Conservation (phyloP, 371 early-diverging fungal genomes). For the Entomophthora muscae region DNA sequence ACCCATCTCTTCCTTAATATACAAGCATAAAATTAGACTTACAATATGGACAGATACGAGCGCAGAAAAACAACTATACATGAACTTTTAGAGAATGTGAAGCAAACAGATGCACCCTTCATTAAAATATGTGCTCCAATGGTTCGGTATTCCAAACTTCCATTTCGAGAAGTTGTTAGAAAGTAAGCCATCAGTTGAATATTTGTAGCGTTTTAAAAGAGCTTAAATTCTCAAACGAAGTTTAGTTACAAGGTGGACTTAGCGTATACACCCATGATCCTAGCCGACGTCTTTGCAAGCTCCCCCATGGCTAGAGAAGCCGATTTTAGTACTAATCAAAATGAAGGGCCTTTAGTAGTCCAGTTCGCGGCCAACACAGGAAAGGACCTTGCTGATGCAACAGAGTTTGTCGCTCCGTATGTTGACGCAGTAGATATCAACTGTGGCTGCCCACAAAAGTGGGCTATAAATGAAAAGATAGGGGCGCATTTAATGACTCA, state of each 20-base stretch:
- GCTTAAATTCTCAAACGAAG: background rate
- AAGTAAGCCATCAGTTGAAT: too few species aligned
- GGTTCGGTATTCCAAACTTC: slow-evolving; percentile 93
- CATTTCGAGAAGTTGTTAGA: slow-evolving; percentile 78
- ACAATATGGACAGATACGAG: too few species aligned
- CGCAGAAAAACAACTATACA: background rate
- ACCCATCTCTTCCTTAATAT: too few species aligned
- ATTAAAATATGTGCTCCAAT: slow-evolving; percentile 73
- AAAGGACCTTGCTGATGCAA: slow-evolving; percentile 67
- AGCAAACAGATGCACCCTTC: background rate
- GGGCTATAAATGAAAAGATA: slow-evolving; percentile 67
- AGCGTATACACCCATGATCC: slow-evolving; percentile 95
- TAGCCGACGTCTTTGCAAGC: slow-evolving; percentile 80
- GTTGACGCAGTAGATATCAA: slow-evolving; percentile 67
- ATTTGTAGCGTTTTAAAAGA: background rate
- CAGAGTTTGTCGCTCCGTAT: slow-evolving; percentile 62
- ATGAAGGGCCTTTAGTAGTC: slow-evolving; percentile 70
- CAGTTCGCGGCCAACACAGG: slow-evolving; percentile 84
- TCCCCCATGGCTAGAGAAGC: slow-evolving; percentile 58
- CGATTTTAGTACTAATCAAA: slow-evolving; percentile 61
- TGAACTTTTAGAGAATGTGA: background rate
- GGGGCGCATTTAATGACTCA: slow-evolving; percentile 59
- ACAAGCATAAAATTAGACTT: too few species aligned
- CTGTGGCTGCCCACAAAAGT: slow-evolving; percentile 77
- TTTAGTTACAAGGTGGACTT: slow-evolving; percentile 74